Base-by-base conservation (phyloP, 345 rosid species). In the Brassica carinata region DNA sequence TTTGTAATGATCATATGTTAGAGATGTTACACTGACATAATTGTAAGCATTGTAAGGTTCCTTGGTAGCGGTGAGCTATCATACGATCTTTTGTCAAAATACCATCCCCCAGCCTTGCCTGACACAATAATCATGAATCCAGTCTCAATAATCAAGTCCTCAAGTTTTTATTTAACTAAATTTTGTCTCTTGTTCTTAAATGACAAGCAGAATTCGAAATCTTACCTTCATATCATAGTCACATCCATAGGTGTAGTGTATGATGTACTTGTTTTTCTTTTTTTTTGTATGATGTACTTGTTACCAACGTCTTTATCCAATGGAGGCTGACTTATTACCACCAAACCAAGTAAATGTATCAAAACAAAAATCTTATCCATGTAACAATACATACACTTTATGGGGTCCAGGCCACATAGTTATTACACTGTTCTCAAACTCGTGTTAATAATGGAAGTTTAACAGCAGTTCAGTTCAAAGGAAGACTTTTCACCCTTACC, bases 31-130 rank as follows among this genome's bases (percentile, higher is more conserved):
- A 10, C 45, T 38, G 45, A 38, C 45, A 38, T 51, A 23, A 23
- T 23, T 23, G 64, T 64, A 57, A 77, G 79, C 94, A 93, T 70
- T 40, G 99, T 80, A 70, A 96, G 99, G 83, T 93, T 96, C 84
- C 81, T 89, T 1, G 95, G 97, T 5, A 98, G 98, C 48, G 91
- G 81, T 38, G 55, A 83, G 7, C 5, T 67, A 53, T 77, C 90
- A 36, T 83, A 92, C 2, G 99, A 92, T 86, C 99, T 88, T 85
- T 96, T 96, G 83, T 93, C 97, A 5, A 96, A 96, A 84, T 98
- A 87, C 99, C 99, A 96, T 85, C 92, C 95, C 64, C 99, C 98
- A 30, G 26, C 26, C 26, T 23, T 23, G 26, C 26, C 26, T 23
- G 26, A 23, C 1, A 23, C 26, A 23, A 23, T 23, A 23, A 23